Evolutionary conservation across 805 yeast genomes (phyloP), one percentile per base, ranked within the genome.

Genomic region (Starmerella stellata): DNA sequence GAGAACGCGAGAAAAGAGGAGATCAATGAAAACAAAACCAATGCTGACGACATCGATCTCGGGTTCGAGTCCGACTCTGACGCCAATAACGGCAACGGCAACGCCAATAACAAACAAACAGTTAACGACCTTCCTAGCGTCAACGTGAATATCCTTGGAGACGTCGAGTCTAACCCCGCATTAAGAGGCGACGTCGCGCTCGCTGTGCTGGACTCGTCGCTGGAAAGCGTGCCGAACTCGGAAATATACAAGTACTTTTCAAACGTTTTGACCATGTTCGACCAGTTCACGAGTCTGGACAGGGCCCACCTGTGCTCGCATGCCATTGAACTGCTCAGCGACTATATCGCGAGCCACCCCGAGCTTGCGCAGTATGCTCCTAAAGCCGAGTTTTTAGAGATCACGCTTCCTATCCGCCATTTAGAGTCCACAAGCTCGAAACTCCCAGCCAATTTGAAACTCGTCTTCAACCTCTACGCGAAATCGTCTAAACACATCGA

Each of bases 121-220:
- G 20, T 74, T 72, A 21, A 30, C 2, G 65, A 62, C 5, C 50
- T 58, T 13, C 95, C 95, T 0, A 95, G 83, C 46, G 79, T 83
- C 24, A 90, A 83, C 53, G 66, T 81, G 63, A 75, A 74, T 50
- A 74, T 81, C 66, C 64, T 85, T 47, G 95, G 95, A 20, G 74
- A 74, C 44, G 75, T 77, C n/a, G 92, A 80, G 36, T 71, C 81
- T 20, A 78, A 78, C 50, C 85, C 87, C 5, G 87, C 82, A 0
- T 55, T 78, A 41, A 68, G 69, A 43, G 87, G 90, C 40, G 82
- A 77, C 51, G 65, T 78, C 39, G 78, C 78, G 1, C 56, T 76
- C 40, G 68, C 79, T 0, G 67, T 87, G 46, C 72, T 74, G 63
- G 73, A 87, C 63, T 59, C 74, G 51, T 74, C 75, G 40, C 62